Evolutionary conservation across 2,329 filamentous ascomycete species (phyloP).

Genomic region (Alternaria sp.): DNA sequence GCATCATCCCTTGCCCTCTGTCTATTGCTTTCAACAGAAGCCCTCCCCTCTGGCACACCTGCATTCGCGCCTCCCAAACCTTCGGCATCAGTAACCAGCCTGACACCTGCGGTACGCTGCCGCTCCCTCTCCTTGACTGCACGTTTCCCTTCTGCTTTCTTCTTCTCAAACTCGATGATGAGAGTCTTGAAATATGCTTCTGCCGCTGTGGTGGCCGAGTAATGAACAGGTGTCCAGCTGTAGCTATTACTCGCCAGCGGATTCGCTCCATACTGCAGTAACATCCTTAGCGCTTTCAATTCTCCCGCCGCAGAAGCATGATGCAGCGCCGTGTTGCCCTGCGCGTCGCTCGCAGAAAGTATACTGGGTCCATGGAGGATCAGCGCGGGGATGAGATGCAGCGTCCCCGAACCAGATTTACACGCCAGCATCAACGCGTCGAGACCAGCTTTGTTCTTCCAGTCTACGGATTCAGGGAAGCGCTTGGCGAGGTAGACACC

Average conservation of each 20-base stretch:
- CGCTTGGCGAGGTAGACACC: slow-evolving; percentile 74
- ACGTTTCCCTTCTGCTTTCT: slow-evolving; percentile 58
- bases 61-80: slow-evolving; percentile 3
- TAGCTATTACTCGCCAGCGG: slow-evolving; percentile 76
- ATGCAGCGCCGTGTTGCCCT: slow-evolving; percentile 88
- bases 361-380: slow-evolving; percentile 44
- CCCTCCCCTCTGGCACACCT: not conserved
- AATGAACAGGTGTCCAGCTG: slow-evolving; percentile 85
- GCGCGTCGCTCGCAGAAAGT: slow-evolving; percentile 62
- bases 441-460: slow-evolving; percentile 72
- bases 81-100: slow-evolving; percentile 13
- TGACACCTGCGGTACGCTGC: slow-evolving; percentile 42
- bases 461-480: slow-evolving; percentile 70
- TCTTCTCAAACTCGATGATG: slow-evolving; percentile 74
- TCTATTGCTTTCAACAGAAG: slow-evolving; percentile 6
- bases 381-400: slow-evolving; percentile 55
- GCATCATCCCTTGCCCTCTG: slow-evolving; percentile 47
- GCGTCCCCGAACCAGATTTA: slow-evolving; percentile 49
- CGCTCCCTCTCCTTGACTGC: slow-evolving; percentile 42
- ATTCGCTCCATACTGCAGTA: slow-evolving; percentile 81
- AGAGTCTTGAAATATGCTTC: slow-evolving; percentile 85
- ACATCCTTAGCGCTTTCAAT: slow-evolving; percentile 76
- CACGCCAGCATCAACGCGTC: slow-evolving; percentile 65
- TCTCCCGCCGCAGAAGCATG: slow-evolving; percentile 86
- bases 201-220: slow-evolving; percentile 81